Evolutionary conservation across 2,329 filamentous ascomycete genomes (phyloP).

Genomic region (Verticillium nubilum): DNA sequence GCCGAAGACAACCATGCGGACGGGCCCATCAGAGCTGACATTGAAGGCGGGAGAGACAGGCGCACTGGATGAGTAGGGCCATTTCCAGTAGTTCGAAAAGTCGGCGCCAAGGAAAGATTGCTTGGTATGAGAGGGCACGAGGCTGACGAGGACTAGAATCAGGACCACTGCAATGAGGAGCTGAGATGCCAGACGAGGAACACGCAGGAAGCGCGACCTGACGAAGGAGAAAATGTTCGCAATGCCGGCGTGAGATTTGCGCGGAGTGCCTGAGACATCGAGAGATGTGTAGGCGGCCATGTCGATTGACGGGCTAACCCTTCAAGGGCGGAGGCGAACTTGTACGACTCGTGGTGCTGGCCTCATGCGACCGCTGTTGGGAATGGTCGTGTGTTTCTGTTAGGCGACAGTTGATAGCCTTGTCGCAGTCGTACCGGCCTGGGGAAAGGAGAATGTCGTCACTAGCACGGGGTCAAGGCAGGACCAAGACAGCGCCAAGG

Average conservation of each 20-base stretch:
- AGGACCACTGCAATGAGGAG: constrained; percentile 17
- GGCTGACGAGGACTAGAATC: constrained; percentile 20
- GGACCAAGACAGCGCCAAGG: too few species aligned
- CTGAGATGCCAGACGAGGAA: constrained; percentile 23
- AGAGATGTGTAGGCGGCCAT: neutral
- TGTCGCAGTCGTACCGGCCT: too few species aligned
- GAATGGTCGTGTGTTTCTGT: too few species aligned
- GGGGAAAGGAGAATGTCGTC: too few species aligned
- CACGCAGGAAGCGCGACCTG: constrained; percentile 34
- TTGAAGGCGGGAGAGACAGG: constrained; percentile 14
- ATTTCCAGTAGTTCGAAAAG: constrained; percentile 1
- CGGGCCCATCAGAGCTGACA: constrained; percentile 19
- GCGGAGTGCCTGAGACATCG: neutral
- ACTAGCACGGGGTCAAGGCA: too few species aligned
- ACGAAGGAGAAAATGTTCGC: constrained; percentile 29
- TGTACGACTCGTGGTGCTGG: neutral
- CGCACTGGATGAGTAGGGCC: neutral
- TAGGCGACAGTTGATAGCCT: too few species aligned
- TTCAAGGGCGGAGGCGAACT: neutral
- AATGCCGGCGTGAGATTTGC: constrained; percentile 10
- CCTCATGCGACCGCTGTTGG: neutral
- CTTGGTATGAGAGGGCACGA: constrained; percentile 14
- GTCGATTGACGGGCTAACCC: neutral
- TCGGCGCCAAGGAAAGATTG: constrained; percentile 2
- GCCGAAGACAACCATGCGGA: constrained; percentile 48